Percentiles rank a stretch among this genome's conserved stretches.
Conservation (phyloP, 2,329 filamentous ascomycete species). For the Cephalotrichum gorgonifer region DNA sequence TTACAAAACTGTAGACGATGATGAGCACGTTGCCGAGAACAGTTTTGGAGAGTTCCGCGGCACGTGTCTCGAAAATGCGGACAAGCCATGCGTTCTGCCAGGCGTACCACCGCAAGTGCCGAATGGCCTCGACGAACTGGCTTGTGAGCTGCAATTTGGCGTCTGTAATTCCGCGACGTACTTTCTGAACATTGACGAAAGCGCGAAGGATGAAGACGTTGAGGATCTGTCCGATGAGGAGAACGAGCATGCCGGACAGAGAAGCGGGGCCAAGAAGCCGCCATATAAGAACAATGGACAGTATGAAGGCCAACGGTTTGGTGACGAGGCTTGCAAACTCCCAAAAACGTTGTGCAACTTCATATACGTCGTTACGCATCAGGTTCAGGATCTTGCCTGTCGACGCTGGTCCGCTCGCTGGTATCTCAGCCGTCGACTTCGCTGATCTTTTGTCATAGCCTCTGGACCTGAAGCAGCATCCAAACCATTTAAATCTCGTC, state of each 20-base stretch:
- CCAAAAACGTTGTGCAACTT: constrained; percentile 79
- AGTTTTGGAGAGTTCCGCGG: constrained; percentile 55
- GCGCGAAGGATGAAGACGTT: constrained; percentile 59
- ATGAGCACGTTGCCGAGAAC: constrained; percentile 54
- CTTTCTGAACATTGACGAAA: constrained; percentile 58
- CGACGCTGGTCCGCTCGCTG: constrained; percentile 46
- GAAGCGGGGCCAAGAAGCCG: constrained; percentile 72
- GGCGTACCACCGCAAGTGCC: constrained; percentile 71
- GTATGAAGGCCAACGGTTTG: constrained; percentile 64
- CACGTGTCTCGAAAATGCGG: constrained; percentile 56
- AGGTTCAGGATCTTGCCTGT: constrained; percentile 88
- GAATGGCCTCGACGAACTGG: constrained; percentile 79
- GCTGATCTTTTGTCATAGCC: background rate
- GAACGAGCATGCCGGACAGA: constrained; percentile 59
- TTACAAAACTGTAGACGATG: constrained; percentile 55
- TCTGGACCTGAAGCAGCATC: background rate
- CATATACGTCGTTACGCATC: constrained; percentile 73
- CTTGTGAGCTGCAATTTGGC: constrained; percentile 68
- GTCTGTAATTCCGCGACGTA: constrained; percentile 66
- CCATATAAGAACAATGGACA: constrained; percentile 67
- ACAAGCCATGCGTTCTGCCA: constrained; percentile 70
- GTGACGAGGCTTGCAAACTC: constrained; percentile 69
- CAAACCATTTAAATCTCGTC: background rate
- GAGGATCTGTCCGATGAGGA: constrained; percentile 56
- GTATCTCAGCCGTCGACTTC: constrained; percentile 1